Evolutionary conservation across 495 filamentous ascomycete species (phyloP).

Genomic region (Hyphodiscus hymeniophilus): DNA sequence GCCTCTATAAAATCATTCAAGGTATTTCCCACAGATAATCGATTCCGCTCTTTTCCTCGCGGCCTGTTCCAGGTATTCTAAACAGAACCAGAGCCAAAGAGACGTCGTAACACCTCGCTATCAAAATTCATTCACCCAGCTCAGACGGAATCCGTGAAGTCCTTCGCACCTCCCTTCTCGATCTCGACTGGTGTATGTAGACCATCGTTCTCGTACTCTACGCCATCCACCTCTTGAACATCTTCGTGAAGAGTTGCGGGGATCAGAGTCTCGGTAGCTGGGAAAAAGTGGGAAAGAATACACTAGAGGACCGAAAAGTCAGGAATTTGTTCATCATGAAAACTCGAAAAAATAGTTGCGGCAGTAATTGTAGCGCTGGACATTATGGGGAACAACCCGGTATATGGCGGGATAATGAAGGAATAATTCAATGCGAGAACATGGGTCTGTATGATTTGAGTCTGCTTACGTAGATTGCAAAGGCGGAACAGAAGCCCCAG

Average conservation of each 20-base stretch:
- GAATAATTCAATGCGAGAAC: no score
- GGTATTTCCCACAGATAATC: conserved; percentile 53
- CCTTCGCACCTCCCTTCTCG: no score
- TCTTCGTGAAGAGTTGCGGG: conserved; percentile 15
- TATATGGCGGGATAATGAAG: no score
- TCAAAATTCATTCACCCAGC: conserved; percentile 41
- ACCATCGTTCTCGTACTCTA: conserved; percentile 16
- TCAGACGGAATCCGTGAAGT: no score
- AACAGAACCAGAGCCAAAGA: conserved; percentile 2
- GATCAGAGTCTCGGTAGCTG: conserved; percentile 27
- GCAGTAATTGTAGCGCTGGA: no score
- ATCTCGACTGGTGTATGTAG: conserved; percentile 1
- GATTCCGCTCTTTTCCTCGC: no score
- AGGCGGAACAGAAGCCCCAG: conserved; percentile 32
- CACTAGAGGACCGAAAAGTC: conserved; percentile 27
- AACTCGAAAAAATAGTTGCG: no score
- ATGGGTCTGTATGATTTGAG: no score
- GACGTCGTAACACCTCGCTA: conserved; percentile 41
- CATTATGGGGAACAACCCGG: no score
- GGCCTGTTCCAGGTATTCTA: no score
- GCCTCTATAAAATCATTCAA: conserved; percentile 51
- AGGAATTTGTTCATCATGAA: no score
- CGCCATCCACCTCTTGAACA: conserved; percentile 1
- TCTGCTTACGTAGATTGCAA: no score
- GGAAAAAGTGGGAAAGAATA: conserved; percentile 28